phyloP scores from a whole-genome alignment of 768 basidiomycete species.

The Lactifluus subvellereus region DNA sequence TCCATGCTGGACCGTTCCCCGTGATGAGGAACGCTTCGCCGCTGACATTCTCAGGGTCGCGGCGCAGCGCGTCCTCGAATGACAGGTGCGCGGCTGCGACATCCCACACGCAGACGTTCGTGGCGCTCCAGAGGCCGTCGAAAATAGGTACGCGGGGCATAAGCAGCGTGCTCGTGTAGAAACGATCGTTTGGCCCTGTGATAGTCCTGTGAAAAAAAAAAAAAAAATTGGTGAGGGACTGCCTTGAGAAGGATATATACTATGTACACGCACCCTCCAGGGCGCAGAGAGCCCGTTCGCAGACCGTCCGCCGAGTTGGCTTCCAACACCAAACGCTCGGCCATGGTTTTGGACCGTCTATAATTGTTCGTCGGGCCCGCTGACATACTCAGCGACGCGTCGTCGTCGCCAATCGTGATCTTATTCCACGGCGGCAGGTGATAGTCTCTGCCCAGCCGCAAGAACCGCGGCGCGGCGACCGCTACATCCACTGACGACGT shows the following conservation, averaged over 20 bases:
- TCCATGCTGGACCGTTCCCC: constrained; percentile 33
- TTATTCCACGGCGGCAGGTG: constrained; percentile 18
- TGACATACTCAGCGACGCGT: constrained; percentile 41
- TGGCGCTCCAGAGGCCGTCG: constrained; percentile 31
- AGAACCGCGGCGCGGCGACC: constrained; percentile 37
- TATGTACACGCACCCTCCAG: constrained; percentile 29
- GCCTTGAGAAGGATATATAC: no score
- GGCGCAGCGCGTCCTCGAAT: constrained; percentile 30
- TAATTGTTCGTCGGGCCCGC: constrained; percentile 42
- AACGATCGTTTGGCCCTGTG: constrained; percentile 33
- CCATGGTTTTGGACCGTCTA: constrained; percentile 48
- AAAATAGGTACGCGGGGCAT: constrained; percentile 32
- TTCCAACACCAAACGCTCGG: constrained; percentile 47
- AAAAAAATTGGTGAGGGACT: not conserved
- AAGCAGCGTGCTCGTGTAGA: constrained; percentile 31
- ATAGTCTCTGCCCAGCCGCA: constrained; percentile 29
- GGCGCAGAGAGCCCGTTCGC: constrained; percentile 38
- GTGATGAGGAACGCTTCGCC: constrained; percentile 35
- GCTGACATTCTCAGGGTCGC: constrained; percentile 27
- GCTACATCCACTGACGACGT: constrained; percentile 44
- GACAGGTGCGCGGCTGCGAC: constrained; percentile 34
- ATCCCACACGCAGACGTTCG: constrained; percentile 35
- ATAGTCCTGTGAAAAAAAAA: constrained; percentile 28
- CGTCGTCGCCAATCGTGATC: constrained; percentile 39
- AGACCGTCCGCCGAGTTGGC: constrained; percentile 46